Conservation (phyloP, 305 asterid genomes). For the Fraxinus latifolia region DNA sequence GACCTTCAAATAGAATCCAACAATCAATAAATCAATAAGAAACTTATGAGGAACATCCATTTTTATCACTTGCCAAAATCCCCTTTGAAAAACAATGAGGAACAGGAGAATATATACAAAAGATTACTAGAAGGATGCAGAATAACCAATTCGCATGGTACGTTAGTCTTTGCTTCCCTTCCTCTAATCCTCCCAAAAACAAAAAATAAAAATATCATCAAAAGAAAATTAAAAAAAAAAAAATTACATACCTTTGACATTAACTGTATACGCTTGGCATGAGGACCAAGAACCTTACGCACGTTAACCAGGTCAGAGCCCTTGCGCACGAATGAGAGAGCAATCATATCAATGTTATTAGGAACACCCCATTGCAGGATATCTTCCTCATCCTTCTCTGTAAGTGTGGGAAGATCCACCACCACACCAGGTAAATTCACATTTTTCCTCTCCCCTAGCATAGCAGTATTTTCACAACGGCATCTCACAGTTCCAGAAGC, state of each 20-base stretch:
- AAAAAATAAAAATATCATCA: not conserved
- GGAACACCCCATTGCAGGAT: constrained; percentile 64
- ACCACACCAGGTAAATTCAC: constrained; percentile 64
- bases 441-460: constrained; percentile 60
- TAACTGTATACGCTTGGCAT: constrained; percentile 51
- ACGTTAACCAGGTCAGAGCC: constrained; percentile 67
- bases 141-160: not conserved
- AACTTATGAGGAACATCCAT: not conserved
- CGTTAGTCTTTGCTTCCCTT: not conserved
- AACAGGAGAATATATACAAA: not conserved
- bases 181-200: not conserved
- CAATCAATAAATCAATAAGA: not conserved
- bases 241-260: constrained; percentile 51
- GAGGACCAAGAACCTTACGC: constrained; percentile 54
- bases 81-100: not conserved
- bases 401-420: constrained; percentile 65
- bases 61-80: not conserved
- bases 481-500: constrained; percentile 48
- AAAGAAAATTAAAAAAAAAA: not conserved
- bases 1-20: constrained; percentile 34
- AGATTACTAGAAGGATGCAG: not conserved
- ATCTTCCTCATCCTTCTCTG: constrained; percentile 64
- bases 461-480: constrained; percentile 57
- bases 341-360: constrained; percentile 59
- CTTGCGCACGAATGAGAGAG: constrained; percentile 62